phyloP scores from a whole-genome alignment of 257 asterid genomes.

The Paraleonurus japonicus region DNA sequence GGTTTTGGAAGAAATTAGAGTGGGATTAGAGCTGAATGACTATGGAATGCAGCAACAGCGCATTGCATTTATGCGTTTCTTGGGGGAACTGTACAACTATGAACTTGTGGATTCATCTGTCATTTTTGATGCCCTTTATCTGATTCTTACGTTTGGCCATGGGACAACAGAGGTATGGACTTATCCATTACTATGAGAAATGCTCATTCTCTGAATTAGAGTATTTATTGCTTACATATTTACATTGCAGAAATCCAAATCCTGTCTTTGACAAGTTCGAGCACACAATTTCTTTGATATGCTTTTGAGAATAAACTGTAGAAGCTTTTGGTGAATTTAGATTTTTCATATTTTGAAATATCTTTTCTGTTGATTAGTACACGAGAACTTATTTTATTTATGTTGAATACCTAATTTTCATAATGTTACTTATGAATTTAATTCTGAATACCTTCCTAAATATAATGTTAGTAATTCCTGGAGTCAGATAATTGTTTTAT shows the following conservation, averaged over 20 bases:
- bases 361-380: neutral
- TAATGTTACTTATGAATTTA: neutral
- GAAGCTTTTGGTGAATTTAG: slow-evolving; percentile 7
- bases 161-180: slow-evolving; percentile 83
- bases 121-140: slow-evolving; percentile 84
- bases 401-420: neutral
- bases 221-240: neutral
- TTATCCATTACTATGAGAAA: slow-evolving; percentile 5
- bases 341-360: neutral
- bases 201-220: neutral
- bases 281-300: slow-evolving; percentile 10
- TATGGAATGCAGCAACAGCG: slow-evolving; percentile 91
- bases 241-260: slow-evolving; percentile 7
- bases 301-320: slow-evolving; percentile 21
- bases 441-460: neutral
- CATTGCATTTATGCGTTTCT: slow-evolving; percentile 87
- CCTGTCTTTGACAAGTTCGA: slow-evolving; percentile 6
- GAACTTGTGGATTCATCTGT: slow-evolving; percentile 96
- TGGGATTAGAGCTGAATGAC: slow-evolving; percentile 91
- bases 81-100: slow-evolving; percentile 95
- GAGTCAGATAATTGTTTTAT: neutral
- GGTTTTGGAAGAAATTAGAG: slow-evolving; percentile 95
- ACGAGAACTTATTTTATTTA: neutral
- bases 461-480: neutral
- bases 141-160: slow-evolving; percentile 81